phyloP scores from a whole-genome alignment of 2,329 filamentous ascomycete species.

The Dryadomyces quercus-mongolicae region DNA sequence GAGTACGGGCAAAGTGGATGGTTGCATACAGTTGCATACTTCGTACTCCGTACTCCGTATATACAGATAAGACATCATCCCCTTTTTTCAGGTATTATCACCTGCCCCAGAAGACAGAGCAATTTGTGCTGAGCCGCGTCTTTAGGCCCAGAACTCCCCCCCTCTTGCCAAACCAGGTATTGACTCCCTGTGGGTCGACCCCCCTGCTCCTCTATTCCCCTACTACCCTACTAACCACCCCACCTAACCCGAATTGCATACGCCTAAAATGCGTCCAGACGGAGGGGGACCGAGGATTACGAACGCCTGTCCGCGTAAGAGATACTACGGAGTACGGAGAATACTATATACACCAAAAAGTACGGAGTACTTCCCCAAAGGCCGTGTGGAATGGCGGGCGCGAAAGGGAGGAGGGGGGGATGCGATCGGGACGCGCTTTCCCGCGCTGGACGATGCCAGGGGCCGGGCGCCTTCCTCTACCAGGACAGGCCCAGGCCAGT shows the following conservation, averaged over 20 bases:
- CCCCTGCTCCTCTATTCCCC: background rate
- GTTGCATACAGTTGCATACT: too few species aligned
- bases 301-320: background rate
- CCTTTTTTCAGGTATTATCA: too few species aligned
- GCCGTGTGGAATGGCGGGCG: background rate
- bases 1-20: too few species aligned
- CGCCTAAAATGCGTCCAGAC: too few species aligned
- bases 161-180: background rate
- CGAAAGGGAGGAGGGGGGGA: too few species aligned
- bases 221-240: background rate
- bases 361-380: background rate
- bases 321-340: too few species aligned
- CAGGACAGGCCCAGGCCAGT: background rate
- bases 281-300: background rate
- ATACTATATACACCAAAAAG: too few species aligned
- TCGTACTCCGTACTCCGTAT: too few species aligned
- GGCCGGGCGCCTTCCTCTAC: background rate
- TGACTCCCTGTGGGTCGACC: background rate
- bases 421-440: background rate
- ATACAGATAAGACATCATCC: too few species aligned
- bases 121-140: background rate
- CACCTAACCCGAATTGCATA: constrained; percentile 1
- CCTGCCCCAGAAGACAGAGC: too few species aligned
- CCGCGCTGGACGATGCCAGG: background rate
- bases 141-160: background rate